Evolutionary conservation across 2,329 filamentous ascomycete species (phyloP).

Genomic region (Talaromyces amestolkiae): DNA sequence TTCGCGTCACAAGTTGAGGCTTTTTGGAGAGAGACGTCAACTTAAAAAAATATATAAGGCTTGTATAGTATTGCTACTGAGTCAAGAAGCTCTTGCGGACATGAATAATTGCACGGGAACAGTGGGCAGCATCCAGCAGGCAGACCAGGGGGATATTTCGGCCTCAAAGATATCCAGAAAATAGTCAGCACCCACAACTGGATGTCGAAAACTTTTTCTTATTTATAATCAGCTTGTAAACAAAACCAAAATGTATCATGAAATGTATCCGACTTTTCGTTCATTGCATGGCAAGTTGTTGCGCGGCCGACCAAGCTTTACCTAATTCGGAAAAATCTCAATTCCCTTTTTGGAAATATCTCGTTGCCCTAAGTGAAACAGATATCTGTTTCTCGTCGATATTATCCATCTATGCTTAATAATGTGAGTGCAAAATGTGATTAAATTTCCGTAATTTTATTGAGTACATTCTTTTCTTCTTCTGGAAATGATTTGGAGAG

Average conservation of each 20-base stretch:
- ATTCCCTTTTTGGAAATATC: constrained; percentile 3
- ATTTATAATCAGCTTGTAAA: neutral
- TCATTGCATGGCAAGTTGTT: neutral
- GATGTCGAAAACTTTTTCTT: neutral
- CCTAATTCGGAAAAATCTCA: constrained; percentile 3
- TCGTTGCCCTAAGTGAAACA: constrained; percentile 1
- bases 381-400: neutral
- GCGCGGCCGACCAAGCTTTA: neutral
- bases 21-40: constrained; percentile 32
- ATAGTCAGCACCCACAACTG: neutral
- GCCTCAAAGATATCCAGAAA: neutral
- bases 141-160: neutral
- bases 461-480: neutral
- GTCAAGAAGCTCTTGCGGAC: neutral
- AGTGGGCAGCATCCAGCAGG: neutral
- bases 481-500: neutral
- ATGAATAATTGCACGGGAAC: neutral
- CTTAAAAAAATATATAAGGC: neutral
- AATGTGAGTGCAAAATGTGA: neutral
- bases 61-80: neutral
- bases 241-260: neutral
- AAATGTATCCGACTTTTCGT: neutral
- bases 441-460: neutral
- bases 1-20: constrained; percentile 31
- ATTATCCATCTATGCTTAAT: neutral